Conservation (phyloP, 805 yeast genomes). For the Candida ipomoeae region DNA sequence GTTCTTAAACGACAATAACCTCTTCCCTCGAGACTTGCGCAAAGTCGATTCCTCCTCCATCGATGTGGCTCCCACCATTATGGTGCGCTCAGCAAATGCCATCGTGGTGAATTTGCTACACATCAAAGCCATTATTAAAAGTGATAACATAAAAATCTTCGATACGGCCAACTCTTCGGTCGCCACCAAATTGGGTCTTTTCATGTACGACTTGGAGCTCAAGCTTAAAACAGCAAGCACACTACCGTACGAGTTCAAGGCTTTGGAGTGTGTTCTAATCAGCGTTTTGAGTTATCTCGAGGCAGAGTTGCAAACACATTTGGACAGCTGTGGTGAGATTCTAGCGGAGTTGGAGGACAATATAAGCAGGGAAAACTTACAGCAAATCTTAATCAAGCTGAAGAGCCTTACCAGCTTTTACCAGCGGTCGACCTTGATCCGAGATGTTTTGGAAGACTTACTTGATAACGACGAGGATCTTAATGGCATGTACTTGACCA, state of each 20-base stretch:
- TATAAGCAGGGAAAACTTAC: constrained; percentile 69
- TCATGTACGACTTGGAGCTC: constrained; percentile 80
- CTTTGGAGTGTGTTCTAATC: constrained; percentile 75
- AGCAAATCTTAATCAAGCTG: constrained; percentile 68
- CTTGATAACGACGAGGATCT: constrained; percentile 85
- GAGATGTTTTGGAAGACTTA: constrained; percentile 78
- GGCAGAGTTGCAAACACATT: constrained; percentile 62
- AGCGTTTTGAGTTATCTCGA: constrained; percentile 79
- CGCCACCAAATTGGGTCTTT: constrained; percentile 67
- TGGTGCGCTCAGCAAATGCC: constrained; percentile 68
- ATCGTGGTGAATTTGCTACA: constrained; percentile 80
- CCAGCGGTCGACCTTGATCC: constrained; percentile 70
- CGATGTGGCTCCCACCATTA: constrained; percentile 86
- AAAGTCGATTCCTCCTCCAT: constrained; percentile 70
- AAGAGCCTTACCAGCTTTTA: constrained; percentile 67
- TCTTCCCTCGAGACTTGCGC: constrained; percentile 83
- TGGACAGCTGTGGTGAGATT: constrained; percentile 56
- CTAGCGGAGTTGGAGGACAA: constrained; percentile 71
- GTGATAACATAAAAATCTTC: constrained; percentile 75
- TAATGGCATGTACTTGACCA: constrained; percentile 70
- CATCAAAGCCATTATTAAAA: constrained; percentile 83
- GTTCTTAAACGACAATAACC: constrained; percentile 61
- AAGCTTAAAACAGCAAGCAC: constrained; percentile 45
- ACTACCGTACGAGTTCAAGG: constrained; percentile 66
- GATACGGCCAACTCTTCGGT: constrained; percentile 68